phyloP scores from a whole-genome alignment of 73 alveolate species.

The Blepharisma stoltei region DNA sequence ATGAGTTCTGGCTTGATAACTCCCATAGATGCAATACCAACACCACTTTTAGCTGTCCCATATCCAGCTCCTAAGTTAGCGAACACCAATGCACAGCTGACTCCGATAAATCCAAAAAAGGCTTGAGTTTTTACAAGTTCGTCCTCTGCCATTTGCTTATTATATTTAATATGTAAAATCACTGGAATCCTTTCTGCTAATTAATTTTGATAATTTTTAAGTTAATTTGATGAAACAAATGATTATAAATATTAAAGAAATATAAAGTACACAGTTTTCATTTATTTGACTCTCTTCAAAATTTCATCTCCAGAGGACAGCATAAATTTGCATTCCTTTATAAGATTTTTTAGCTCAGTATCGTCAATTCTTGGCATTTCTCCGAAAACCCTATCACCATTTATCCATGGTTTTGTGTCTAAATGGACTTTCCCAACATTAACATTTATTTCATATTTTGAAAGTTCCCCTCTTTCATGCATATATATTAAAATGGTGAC shows the following conservation, averaged over 20 bases:
- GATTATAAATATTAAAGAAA: no score
- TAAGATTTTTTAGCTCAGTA: neutral
- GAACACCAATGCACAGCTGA: conserved; percentile 86
- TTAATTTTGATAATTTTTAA: no score
- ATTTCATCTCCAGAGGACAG: conserved; percentile 10
- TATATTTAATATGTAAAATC: neutral
- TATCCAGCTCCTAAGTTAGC: conserved; percentile 88
- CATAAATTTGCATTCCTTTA: conserved; percentile 21
- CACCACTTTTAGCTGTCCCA: conserved; percentile 81
- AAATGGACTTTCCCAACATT: neutral
- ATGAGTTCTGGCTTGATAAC: conserved; percentile 73
- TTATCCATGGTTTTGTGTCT: conserved; percentile 19
- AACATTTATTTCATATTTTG: conserved; percentile 1
- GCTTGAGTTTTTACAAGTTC: conserved; percentile 37
- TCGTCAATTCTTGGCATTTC: neutral
- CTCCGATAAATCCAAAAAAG: conserved; percentile 96
- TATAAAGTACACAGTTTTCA: no score
- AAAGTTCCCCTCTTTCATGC: neutral
- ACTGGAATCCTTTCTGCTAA: no score
- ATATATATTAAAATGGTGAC: no score
- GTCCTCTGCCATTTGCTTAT: conserved; percentile 22
- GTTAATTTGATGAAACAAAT: no score
- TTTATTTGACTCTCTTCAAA: neutral
- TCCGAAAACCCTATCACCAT: neutral
- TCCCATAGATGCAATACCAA: conserved; percentile 90